Evolutionary conservation across 192 early-diverging fungal genomes (phyloP).

Genomic region (Coemansia sp.): DNA sequence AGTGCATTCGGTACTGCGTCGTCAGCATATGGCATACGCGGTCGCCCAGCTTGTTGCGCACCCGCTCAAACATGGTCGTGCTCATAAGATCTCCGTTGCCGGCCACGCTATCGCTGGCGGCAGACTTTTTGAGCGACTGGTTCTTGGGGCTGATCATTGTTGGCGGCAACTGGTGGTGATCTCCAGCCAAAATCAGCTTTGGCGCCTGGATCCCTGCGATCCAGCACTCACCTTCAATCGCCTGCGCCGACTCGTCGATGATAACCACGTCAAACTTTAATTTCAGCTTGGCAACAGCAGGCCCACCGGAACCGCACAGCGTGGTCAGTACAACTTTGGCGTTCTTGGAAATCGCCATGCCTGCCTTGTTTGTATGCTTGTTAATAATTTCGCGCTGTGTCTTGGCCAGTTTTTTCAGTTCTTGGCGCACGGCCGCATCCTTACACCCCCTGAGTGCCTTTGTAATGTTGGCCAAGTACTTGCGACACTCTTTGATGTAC

Average conservation of each 20-base stretch:
- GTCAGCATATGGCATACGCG: conserved; percentile 67
- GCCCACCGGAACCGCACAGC: conserved; percentile 65
- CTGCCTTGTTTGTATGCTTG: conserved; percentile 63
- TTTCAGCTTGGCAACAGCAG: conserved; percentile 4
- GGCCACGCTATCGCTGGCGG: neutral
- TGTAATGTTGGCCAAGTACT: conserved; percentile 59
- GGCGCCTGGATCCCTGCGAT: conserved; percentile 75
- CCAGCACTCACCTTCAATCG: conserved; percentile 84
- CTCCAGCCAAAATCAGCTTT: conserved; percentile 84
- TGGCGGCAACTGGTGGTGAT: conserved; percentile 85
- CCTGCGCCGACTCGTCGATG: conserved; percentile 90
- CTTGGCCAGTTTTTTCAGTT: conserved; percentile 62
- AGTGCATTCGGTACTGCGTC: conserved; percentile 89
- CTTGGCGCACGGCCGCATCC: neutral
- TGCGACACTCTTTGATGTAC: conserved; percentile 67
- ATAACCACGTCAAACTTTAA: conserved; percentile 75
- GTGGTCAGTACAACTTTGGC: conserved; percentile 75
- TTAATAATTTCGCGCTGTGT: conserved; percentile 67
- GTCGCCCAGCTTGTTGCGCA: conserved; percentile 61
- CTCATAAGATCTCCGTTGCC: conserved; percentile 7
- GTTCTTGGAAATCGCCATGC: conserved; percentile 52
- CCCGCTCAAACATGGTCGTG: conserved; percentile 79
- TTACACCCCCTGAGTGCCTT: conserved; percentile 61
- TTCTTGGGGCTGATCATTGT: conserved; percentile 57
- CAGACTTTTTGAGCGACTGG: conserved; percentile 1